These are phyloP conservation scores for Starmerella lactis-condensi DNA, from an alignment of 805 yeast species.

Conservation along the genomic window DNA sequence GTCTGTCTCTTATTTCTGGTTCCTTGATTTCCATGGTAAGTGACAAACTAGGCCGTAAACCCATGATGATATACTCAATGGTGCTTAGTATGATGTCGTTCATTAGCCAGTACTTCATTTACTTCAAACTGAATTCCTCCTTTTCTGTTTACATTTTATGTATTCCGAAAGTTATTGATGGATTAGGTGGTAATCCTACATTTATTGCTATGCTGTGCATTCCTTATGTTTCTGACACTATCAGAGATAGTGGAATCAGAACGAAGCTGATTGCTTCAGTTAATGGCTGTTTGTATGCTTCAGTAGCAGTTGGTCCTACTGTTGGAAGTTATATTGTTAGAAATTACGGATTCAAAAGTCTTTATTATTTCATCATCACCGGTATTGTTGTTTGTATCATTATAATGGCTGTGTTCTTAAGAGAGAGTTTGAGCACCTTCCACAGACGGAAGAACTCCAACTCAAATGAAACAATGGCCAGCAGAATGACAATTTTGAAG, in stretches of 20 bases:
- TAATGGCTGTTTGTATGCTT: slow-evolving; percentile 14
- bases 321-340: slow-evolving; percentile 13
- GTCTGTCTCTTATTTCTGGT: slow-evolving; percentile 7
- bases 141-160: slow-evolving; percentile 15
- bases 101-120: slow-evolving; percentile 13
- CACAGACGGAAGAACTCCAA: slow-evolving; percentile 12
- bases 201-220: slow-evolving; percentile 11
- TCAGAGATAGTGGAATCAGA: slow-evolving; percentile 12
- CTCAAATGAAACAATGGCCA: slow-evolving; percentile 4
- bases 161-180: slow-evolving; percentile 13
- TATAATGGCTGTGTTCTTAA: slow-evolving; percentile 7
- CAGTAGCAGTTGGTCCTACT: slow-evolving; percentile 16
- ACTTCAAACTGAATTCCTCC: slow-evolving; percentile 12
- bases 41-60: slow-evolving; percentile 17
- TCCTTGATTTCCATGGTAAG: slow-evolving; percentile 14
- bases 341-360: slow-evolving; percentile 8
- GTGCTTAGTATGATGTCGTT: slow-evolving; percentile 7
- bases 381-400: slow-evolving; percentile 6
- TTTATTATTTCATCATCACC: slow-evolving; percentile 7
- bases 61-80: slow-evolving; percentile 11
- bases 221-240: slow-evolving; percentile 16
- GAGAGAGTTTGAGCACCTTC: slow-evolving; percentile 13
- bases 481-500: slow-evolving; percentile 7
- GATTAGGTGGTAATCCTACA: slow-evolving; percentile 11
- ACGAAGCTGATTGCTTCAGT: slow-evolving; percentile 12